Conservation (phyloP, 106 monocot species). For the Ottelia alismoides region DNA sequence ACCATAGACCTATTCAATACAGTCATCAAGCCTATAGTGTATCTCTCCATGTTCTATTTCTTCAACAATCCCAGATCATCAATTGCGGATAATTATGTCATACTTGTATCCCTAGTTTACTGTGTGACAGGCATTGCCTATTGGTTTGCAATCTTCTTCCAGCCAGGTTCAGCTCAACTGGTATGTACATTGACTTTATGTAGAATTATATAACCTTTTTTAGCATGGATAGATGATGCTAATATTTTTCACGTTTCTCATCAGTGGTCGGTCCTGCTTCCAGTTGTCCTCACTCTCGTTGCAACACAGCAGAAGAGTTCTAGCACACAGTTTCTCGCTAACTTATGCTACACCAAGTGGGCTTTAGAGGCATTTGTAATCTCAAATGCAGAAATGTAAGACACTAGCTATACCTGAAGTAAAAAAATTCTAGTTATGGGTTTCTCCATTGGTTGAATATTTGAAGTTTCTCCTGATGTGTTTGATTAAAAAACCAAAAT, state of each 20-base stretch:
- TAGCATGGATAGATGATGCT: too few species aligned
- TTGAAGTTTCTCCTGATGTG: too few species aligned
- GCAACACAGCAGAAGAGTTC: conserved; percentile 35
- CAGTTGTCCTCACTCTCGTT: conserved; percentile 76
- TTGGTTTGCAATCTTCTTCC: conserved; percentile 74
- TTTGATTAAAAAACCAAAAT: too few species aligned
- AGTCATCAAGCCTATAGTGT: conserved; percentile 77
- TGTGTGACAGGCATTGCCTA: conserved; percentile 95
- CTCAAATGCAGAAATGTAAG: conserved; percentile 76
- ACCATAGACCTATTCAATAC: conserved; percentile 94
- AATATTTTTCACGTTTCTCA: conserved; percentile 5
- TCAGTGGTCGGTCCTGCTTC: conserved; percentile 90
- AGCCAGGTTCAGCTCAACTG: conserved; percentile 84
- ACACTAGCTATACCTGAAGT: too few species aligned
- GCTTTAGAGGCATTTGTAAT: conserved; percentile 78
- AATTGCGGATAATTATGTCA: conserved; percentile 52
- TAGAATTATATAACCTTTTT: too few species aligned
- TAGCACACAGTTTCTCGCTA: conserved; percentile 13
- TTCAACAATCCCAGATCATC: conserved; percentile 92
- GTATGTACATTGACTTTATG: too few species aligned
- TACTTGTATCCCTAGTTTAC: conserved; percentile 81
- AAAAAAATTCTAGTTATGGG: too few species aligned
- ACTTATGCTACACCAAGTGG: conserved; percentile 91
- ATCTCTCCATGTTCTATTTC: conserved; percentile 95
- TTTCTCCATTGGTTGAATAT: too few species aligned